A percentile compares a stretch with the other conserved stretches of the same genome.
Conservation (phyloP, 2,329 filamentous ascomycete species). For the Torrubiella hemipterigena region DNA sequence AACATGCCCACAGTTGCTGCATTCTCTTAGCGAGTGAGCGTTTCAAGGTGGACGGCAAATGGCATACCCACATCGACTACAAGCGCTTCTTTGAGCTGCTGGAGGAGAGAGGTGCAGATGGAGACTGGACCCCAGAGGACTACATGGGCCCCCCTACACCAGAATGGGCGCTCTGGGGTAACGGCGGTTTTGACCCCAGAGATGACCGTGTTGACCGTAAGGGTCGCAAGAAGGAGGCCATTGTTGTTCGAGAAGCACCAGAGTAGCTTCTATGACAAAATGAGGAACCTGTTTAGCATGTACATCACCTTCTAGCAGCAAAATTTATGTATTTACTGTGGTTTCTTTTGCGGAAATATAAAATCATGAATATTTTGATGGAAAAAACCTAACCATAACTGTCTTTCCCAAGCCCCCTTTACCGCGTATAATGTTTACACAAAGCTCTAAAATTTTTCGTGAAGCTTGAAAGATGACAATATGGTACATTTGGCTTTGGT, state of each 20-base stretch:
- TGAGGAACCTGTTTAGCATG: too few species aligned
- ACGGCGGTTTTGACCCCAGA: slow-evolving; percentile 85
- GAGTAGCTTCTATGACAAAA: slow-evolving; percentile 6
- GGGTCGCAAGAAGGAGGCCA: slow-evolving; percentile 50
- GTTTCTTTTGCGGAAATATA: not conserved
- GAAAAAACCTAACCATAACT: slow-evolving; percentile 17
- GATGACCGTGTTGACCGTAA: slow-evolving; percentile 83
- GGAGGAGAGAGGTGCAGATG: slow-evolving; percentile 52
- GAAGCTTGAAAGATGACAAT: slow-evolving; percentile 23
- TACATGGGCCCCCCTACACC: slow-evolving; percentile 79
- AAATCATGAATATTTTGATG: slow-evolving; percentile 15
- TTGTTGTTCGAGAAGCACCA: slow-evolving; percentile 18
- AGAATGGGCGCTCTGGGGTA: slow-evolving; percentile 91
- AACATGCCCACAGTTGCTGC: slow-evolving; percentile 92
- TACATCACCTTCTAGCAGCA: too few species aligned
- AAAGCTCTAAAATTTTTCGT: slow-evolving; percentile 26
- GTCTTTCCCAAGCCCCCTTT: slow-evolving; percentile 17
- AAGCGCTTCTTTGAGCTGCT: slow-evolving; percentile 75
- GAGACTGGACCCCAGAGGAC: slow-evolving; percentile 74
- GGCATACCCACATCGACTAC: slow-evolving; percentile 91
- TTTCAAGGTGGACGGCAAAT: slow-evolving; percentile 66
- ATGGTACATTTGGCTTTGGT: slow-evolving; percentile 32
- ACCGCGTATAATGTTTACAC: slow-evolving; percentile 26
- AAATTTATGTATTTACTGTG: not conserved
- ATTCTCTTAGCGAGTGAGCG: slow-evolving; percentile 72